phyloP scores from a whole-genome alignment of 2,329 filamentous ascomycete species.

The Annulohypoxylon truncatum region DNA sequence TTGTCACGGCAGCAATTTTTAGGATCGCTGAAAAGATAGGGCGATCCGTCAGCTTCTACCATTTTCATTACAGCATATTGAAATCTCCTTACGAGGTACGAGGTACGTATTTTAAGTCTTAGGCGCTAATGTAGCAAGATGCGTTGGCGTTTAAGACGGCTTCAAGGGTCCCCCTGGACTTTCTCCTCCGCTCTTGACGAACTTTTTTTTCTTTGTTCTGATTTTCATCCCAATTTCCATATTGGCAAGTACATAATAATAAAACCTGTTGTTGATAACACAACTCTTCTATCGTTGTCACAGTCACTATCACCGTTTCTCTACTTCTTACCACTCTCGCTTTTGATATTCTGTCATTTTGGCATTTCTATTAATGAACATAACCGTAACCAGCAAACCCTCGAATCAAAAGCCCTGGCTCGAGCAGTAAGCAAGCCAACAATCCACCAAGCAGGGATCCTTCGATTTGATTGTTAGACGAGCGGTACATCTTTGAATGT shows the following conservation, averaged over 20 bases:
- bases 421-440: constrained; percentile 22
- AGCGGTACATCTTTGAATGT: constrained; percentile 22
- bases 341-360: constrained; percentile 12
- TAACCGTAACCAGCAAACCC: constrained; percentile 16
- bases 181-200: constrained; percentile 33
- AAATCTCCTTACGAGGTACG: constrained; percentile 17
- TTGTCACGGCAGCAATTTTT: constrained; percentile 1
- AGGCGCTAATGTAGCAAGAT: constrained; percentile 40
- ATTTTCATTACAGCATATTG: neutral
- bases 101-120: constrained; percentile 31
- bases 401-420: constrained; percentile 17
- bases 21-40: constrained; percentile 14
- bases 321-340: constrained; percentile 21
- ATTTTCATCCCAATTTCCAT: constrained; percentile 23
- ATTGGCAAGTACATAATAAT: constrained; percentile 25
- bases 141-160: constrained; percentile 37
- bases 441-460: constrained; percentile 20
- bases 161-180: constrained; percentile 34
- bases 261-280: constrained; percentile 28
- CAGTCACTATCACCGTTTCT: constrained; percentile 1
- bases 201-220: constrained; percentile 29
- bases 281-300: constrained; percentile 13
- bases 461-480: constrained; percentile 13
- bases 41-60: constrained; percentile 17
- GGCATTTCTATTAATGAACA: constrained; percentile 4